Percentiles rank a stretch among this genome's conserved stretches.
phyloP scores from a whole-genome alignment of 352 stramenopile genomes.

The Blastocystis sp. region DNA sequence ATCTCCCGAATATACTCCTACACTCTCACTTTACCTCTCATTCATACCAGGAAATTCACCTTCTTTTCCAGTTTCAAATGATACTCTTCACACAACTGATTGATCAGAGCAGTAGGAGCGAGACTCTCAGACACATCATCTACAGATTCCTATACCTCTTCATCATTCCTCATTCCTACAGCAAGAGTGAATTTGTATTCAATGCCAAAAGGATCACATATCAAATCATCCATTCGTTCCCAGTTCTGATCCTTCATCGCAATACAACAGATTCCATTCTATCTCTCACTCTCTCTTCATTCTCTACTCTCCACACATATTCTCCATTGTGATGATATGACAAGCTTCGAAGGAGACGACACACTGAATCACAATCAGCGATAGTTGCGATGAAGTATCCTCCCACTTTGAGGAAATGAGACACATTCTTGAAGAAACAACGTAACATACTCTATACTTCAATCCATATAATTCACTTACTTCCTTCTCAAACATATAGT shows the following conservation, averaged over 20 bases:
- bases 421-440: not conserved
- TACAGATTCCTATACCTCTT: constrained; percentile 10
- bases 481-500: constrained; percentile 57
- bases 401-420: not conserved
- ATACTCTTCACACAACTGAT: not conserved
- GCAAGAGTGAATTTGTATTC: constrained; percentile 8
- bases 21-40: not conserved
- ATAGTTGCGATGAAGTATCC: constrained; percentile 44
- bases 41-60: constrained; percentile 7
- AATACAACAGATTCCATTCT: constrained; percentile 29
- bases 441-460: not conserved
- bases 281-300: not conserved
- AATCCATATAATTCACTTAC: not conserved
- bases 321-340: not conserved
- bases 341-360: not conserved
- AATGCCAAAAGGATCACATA: not conserved
- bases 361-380: not conserved
- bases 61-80: constrained; percentile 7
- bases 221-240: not conserved
- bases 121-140: constrained; percentile 30
- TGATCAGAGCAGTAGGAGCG: not conserved
- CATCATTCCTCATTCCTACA: not conserved
- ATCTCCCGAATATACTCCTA: constrained; percentile 55
- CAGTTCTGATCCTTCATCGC: not conserved
- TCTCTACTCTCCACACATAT: constrained; percentile 8